Evolutionary conservation across 495 filamentous ascomycete species (phyloP), one percentile per base, ranked within the genome.

Genomic region (Aspergillus homomorphus): DNA sequence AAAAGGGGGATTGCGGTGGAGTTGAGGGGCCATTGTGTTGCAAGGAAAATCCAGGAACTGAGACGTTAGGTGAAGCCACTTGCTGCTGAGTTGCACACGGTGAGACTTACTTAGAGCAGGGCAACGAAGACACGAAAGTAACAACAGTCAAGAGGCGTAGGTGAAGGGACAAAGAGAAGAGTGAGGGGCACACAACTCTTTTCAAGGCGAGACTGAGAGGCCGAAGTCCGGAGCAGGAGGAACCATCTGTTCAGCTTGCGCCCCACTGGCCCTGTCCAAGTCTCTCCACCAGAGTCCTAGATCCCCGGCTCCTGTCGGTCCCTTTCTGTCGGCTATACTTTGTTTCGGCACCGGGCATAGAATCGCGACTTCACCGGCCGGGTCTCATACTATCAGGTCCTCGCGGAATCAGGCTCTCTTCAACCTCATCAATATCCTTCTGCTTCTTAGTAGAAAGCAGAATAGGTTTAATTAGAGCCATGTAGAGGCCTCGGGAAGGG

Each of bases 1-100:
- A 75, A 91, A 93, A 18, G 90, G 89, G 45, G 89, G 87, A 30
- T 77, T 76, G 69, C 80, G 82, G 68, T 82, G 81, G 51, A 81
- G 66, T 61, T 70, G 65, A 61, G 66, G 66, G 51, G 69, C 64
- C 74, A 77, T 77, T 28, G 26, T 69, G 63, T 62, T 54, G 45
- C 44, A 24, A 18, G 44, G 48, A 26, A 1, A 51, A 16, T 4
- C 12, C 28, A 16, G 16, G n/a, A 53, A 15, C 26, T 24, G 5
- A 26, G 16, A n/a, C 0, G 53, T 54, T 20, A 43, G 43, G 16
- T 45, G 18, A 18, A 20, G 14, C 26, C 14, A 14, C 1, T 24
- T 18, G 43, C 0, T 18, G 33, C 16, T 50, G 48, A 30, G 19
- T 45, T 6, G 19, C 22, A 45, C 14, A 41, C 19, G 20, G n/a